phyloP scores from a whole-genome alignment of 2,329 filamentous ascomycete species.

The Botryotinia calthae region DNA sequence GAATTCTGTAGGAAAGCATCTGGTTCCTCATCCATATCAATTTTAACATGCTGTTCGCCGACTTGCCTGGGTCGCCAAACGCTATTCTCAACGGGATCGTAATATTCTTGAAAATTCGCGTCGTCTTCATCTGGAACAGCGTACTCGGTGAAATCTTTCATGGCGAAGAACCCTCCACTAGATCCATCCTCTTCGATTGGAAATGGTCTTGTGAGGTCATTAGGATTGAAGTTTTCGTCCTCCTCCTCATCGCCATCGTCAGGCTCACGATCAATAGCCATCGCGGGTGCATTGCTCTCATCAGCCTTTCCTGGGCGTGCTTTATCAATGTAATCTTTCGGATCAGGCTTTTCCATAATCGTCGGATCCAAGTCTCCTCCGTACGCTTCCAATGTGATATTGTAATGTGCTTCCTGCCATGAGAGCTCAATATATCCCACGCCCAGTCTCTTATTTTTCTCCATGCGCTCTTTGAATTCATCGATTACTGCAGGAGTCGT shows the following conservation, averaged over 20 bases:
- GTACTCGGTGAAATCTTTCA: conserved; percentile 28
- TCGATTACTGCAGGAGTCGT: background rate
- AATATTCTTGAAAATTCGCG: background rate
- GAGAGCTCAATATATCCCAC: conserved; percentile 14
- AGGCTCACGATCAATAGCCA: background rate
- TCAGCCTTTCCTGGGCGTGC: background rate
- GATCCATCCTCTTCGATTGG: conserved; percentile 20
- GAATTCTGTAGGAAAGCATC: conserved; percentile 21
- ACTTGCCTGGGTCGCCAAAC: conserved; percentile 34
- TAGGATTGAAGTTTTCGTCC: background rate
- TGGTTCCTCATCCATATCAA: conserved; percentile 28
- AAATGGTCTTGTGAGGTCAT: background rate
- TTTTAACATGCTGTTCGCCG: conserved; percentile 28
- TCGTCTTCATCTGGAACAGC: conserved; percentile 15
- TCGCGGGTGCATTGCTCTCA: background rate
- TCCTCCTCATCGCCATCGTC: background rate
- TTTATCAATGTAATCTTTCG: conserved; percentile 2
- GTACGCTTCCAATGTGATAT: background rate
- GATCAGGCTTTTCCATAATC: background rate
- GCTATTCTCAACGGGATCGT: conserved; percentile 30
- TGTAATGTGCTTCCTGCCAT: conserved; percentile 6
- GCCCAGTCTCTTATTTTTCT: background rate
- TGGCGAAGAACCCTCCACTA: conserved; percentile 28
- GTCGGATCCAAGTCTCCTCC: background rate
- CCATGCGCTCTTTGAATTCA: background rate